Conservation (phyloP, 768 basidiomycete genomes). For the Mycena rosella region DNA sequence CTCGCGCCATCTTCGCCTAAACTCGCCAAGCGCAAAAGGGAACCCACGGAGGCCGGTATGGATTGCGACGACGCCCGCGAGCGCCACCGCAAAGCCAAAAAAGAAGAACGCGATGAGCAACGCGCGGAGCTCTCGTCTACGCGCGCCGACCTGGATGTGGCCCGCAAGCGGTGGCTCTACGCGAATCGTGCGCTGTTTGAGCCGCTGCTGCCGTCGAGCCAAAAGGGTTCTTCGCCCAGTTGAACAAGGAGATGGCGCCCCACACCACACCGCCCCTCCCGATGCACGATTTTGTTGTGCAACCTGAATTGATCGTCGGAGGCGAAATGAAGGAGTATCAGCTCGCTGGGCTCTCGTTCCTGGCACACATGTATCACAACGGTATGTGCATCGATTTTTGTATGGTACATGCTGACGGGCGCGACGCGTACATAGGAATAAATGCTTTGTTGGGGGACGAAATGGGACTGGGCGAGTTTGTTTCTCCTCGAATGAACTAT, state of each 20-base stretch:
- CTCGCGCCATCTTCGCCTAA: neutral
- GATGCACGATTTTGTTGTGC: conserved; percentile 55
- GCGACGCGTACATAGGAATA: conserved; percentile 57
- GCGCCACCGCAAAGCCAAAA: conserved; percentile 18
- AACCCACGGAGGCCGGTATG: neutral
- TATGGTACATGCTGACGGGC: neutral
- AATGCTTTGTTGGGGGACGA: conserved; percentile 82
- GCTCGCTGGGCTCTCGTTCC: conserved; percentile 74
- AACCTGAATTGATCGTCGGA: conserved; percentile 63
- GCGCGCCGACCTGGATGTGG: neutral
- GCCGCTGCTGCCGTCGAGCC: conserved; percentile 59
- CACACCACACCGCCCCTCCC: conserved; percentile 46
- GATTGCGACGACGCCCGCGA: conserved; percentile 6
- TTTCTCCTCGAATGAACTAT: no score
- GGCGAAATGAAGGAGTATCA: conserved; percentile 83
- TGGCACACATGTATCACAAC: conserved; percentile 77
- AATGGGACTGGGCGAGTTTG: neutral
- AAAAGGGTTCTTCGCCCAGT: conserved; percentile 49
- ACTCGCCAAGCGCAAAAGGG: conserved; percentile 22
- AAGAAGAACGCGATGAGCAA: conserved; percentile 14
- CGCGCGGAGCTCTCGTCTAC: conserved; percentile 7
- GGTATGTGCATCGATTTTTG: conserved; percentile 50
- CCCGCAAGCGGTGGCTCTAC: conserved; percentile 58
- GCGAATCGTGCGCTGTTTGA: conserved; percentile 59
- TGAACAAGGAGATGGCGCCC: conserved; percentile 47